These are phyloP conservation scores for Penicillium sp. DNA, from an alignment of 2,329 filamentous ascomycete genomes.

Conservation along the genomic window DNA sequence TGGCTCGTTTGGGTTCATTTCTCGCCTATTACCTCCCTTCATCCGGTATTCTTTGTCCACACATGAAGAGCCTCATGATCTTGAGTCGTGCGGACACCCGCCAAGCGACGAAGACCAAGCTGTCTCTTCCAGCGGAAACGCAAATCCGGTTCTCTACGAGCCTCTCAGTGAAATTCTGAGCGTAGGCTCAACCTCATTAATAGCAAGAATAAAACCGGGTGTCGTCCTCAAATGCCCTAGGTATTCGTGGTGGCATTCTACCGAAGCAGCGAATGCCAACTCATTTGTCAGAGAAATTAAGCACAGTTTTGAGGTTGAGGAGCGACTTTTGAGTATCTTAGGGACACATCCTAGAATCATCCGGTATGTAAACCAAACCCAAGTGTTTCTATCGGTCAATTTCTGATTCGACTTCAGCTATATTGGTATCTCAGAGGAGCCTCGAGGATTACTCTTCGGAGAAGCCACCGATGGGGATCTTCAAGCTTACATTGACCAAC, in stretches of 20 bases:
- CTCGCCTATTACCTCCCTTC: background rate
- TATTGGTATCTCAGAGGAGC: constrained; percentile 6
- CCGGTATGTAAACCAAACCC: background rate
- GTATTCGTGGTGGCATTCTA: constrained; percentile 9
- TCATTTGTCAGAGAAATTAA: constrained; percentile 6
- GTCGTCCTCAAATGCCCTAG: constrained; percentile 13
- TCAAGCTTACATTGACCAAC: constrained; percentile 16
- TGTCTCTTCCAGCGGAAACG: background rate
- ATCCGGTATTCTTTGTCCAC: background rate
- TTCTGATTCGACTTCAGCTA: background rate
- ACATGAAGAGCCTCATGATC: background rate
- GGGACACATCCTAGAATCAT: constrained; percentile 3
- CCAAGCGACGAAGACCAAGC: background rate
- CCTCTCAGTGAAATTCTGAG: constrained; percentile 5
- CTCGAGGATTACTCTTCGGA: constrained; percentile 14
- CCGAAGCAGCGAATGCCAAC: background rate
- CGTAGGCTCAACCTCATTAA: constrained; percentile 13
- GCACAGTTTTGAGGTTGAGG: constrained; percentile 10
- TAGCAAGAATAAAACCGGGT: constrained; percentile 8
- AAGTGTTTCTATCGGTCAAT: background rate
- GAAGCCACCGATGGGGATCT: constrained; percentile 28
- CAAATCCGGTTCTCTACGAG: constrained; percentile 2
- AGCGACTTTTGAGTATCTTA: constrained; percentile 6
- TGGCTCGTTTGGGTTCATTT: background rate
- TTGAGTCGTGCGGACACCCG: background rate